Evolutionary conservation across 305 asterid genomes (phyloP).

Genomic region (Fraxinus albicans): DNA sequence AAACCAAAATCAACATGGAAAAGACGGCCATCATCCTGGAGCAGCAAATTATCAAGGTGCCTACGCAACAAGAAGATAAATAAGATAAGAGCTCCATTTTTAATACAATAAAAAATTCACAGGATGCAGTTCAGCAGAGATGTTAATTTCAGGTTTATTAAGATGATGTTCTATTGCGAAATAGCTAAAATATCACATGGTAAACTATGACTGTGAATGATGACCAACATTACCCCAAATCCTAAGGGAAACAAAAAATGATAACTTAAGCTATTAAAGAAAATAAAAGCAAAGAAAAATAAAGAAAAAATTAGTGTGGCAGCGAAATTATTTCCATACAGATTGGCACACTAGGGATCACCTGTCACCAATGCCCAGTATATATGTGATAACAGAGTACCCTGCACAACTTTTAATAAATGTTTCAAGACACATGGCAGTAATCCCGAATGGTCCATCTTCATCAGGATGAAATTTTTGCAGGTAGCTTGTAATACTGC

Average conservation of each 20-base stretch:
- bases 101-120: constrained; percentile 14
- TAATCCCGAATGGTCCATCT: constrained; percentile 91
- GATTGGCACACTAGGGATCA: constrained; percentile 28
- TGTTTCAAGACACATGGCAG: constrained; percentile 91
- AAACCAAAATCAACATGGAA: constrained; percentile 98
- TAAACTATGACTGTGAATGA: background rate
- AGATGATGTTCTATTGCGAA: background rate
- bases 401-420: constrained; percentile 99
- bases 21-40: constrained; percentile 94
- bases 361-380: constrained; percentile 99
- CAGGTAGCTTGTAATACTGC: constrained; percentile 89
- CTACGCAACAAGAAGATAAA: constrained; percentile 44
- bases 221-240: background rate
- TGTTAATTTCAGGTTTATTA: background rate
- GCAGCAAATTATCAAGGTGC: constrained; percentile 97
- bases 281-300: background rate
- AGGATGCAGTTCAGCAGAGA: background rate
- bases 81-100: constrained; percentile 14
- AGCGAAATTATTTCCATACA: background rate
- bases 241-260: background rate
- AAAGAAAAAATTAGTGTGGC: background rate
- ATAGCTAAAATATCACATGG: background rate
- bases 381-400: constrained; percentile 96
- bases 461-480: constrained; percentile 95
- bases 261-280: background rate